Evolutionary conservation across 2,329 filamentous ascomycete genomes (phyloP), one percentile per base, ranked within the genome.

Genomic region (Xylaria digitata): DNA sequence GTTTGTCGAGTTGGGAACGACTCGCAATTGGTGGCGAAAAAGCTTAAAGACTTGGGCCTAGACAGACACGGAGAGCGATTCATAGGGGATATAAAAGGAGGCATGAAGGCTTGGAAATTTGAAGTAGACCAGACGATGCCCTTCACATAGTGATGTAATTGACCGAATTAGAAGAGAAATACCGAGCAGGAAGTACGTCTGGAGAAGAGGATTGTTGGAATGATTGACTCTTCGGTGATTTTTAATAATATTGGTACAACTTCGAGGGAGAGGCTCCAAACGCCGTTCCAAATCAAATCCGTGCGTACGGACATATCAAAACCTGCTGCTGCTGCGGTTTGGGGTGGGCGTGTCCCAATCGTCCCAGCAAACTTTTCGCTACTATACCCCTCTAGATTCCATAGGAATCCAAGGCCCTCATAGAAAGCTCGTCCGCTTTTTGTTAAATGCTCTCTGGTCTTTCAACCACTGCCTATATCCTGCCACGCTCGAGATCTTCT

Each of bases 381-480:
- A n/a, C 45, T 56, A 26, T 15, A 17, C 9, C 42, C 40, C 34
- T 59, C 40, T 53, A 21, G 9, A 61, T 37, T 34, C 82, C 23
- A 49, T 11, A 50, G 5, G 26, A 26, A 26, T 26, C 26, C 26
- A 15, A 15, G 37, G 1, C 37, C 34, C 37, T 13, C 37, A 40
- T 15, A 13, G 37, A 40, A 89, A 89, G 75, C 82, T 87, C 72
- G 83, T 88, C 78, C 89, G 90, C 88, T 96, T 97, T 84, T 94
- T 94, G 83, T 97, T 97, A 83, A 97, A 99, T 9, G 94, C 95
- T 69, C 95, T 87, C 84, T 98, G 96, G 77, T 99, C 96, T 85
- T 97, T 98, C 76, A 99, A 82, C 96, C 96, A 99, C 79, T 93
- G 90, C 75, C 96, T 86, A 80, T 98, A 99, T 53, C 93, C 94